Conservation (phyloP, 2,329 filamentous ascomycete genomes). For the Dissoconium aciculare region DNA sequence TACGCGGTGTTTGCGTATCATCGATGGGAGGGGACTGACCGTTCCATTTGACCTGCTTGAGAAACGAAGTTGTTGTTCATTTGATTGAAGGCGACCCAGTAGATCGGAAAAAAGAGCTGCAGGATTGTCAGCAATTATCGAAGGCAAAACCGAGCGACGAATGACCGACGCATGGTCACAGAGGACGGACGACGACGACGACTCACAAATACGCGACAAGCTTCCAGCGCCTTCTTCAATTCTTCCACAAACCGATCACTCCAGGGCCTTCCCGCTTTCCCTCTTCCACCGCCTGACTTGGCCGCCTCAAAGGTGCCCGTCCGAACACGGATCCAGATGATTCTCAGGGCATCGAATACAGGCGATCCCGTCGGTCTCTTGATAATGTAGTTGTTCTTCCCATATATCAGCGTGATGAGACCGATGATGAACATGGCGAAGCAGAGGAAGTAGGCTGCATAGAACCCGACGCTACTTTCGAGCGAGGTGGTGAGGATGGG, state of each 20-base stretch:
- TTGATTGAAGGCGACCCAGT: constrained; percentile 44
- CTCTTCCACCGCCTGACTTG: constrained; percentile 50
- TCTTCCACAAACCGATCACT: constrained; percentile 69
- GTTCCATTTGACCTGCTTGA: constrained; percentile 28
- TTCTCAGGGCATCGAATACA: constrained; percentile 42
- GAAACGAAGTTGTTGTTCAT: constrained; percentile 36
- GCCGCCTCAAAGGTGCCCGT: constrained; percentile 35
- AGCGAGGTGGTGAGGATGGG: constrained; percentile 35
- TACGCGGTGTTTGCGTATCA: too few relatives aligned
- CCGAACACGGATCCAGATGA: constrained; percentile 42
- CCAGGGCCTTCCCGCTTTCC: constrained; percentile 58
- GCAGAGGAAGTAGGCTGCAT: constrained; percentile 46
- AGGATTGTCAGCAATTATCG: not conserved
- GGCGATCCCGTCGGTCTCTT: constrained; percentile 57
- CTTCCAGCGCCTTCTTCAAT: constrained; percentile 46
- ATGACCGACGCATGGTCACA: too few relatives aligned
- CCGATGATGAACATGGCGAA: constrained; percentile 48
- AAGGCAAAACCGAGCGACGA: too few relatives aligned
- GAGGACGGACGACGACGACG: too few relatives aligned
- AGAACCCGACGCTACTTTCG: constrained; percentile 50
- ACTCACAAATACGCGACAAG: constrained; percentile 53
- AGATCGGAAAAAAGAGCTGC: constrained; percentile 31
- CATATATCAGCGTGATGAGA: constrained; percentile 35
- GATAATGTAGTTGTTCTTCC: constrained; percentile 37
- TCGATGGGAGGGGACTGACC: constrained; percentile 14